Base-by-base conservation (phyloP, 2,329 filamentous ascomycete species). In the Colletotrichum filicis region DNA sequence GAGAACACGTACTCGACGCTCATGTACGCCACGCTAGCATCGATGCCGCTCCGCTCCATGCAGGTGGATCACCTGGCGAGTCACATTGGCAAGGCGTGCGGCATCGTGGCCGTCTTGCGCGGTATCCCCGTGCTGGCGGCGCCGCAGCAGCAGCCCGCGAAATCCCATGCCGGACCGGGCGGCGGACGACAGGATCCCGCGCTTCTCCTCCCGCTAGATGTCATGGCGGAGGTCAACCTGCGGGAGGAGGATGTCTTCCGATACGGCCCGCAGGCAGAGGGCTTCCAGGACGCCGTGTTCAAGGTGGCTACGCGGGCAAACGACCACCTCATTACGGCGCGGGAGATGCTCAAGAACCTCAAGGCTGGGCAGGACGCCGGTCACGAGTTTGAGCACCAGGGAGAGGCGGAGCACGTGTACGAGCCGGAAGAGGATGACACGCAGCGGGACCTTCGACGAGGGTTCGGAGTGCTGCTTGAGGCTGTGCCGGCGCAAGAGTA, bases 1-100 rank as follows among this genome's bases (percentile, higher is more conserved):
- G 97, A 99, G 83, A 95, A 95, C 77, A 98, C 97, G 1, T 98
- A 98, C 83, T 95, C 95, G 22, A 97, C 95, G 0, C 87, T 98
- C 57, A 91, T 97, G 83, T 99, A 99, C 81, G 88, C 97, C 74
- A 96, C 93, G 0, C 85, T 98, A 49, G 94, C 94, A 22, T 88
- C 93, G 7, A 84, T 98, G 69, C 93, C 95, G 0, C 87, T 98
- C 78, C 90, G 92, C 11, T 97, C 94, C 1, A 88, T 98, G 78
- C 93, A 95, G 28, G 91, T 95, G 55, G 97, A 99, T 79, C 97
- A 99, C 83, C 87, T 99, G 22, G 96, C 96, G 9, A 97, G 94
- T 67, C 97, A 99, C 81, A 94, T 98, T 71, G 97, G 97, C 65
- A 99, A 99, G 80, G 95, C 97, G 0, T 93, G 92, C 61, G 97